Percentiles rank a stretch among this genome's conserved stretches.
Evolutionary conservation across 148 eudicot species (phyloP).

Genomic region (Vaccinium darrowii): DNA sequence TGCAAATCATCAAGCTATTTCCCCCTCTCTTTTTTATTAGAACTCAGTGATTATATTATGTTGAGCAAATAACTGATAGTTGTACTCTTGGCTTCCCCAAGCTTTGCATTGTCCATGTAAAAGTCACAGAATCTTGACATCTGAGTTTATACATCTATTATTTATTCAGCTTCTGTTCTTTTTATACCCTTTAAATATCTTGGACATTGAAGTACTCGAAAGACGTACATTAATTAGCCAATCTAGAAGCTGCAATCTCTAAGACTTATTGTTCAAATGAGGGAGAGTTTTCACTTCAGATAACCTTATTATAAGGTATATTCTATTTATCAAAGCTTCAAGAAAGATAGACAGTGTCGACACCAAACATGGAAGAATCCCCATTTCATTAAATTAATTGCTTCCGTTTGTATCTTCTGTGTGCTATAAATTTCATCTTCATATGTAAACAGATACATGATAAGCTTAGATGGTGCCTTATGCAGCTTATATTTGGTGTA

Average conservation of each 20-base stretch:
- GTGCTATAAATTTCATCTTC: not conserved
- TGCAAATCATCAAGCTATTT: not conserved
- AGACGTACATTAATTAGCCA: too few species aligned
- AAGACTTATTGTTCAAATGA: too few species aligned
- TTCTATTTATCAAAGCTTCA: not conserved
- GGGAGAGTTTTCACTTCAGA: not conserved
- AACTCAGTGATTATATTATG: not conserved
- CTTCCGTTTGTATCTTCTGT: not conserved
- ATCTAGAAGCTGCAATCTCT: too few species aligned
- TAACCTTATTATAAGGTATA: not conserved
- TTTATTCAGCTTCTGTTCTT: not conserved
- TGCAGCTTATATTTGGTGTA: not conserved
- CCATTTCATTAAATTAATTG: not conserved
- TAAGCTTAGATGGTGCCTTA: not conserved
- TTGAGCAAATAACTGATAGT: not conserved
- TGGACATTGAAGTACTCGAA: too few species aligned
- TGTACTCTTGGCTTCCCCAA: not conserved
- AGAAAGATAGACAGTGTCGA: not conserved
- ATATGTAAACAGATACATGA: not conserved
- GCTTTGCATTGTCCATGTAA: not conserved
- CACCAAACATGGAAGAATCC: not conserved
- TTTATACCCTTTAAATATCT: too few species aligned
- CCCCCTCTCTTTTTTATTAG: not conserved
- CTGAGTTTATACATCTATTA: not conserved
- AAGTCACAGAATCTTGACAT: not conserved